These are phyloP conservation scores for Seiridium cupressi DNA, from an alignment of 2,329 filamentous ascomycete genomes.

Conservation along the genomic window DNA sequence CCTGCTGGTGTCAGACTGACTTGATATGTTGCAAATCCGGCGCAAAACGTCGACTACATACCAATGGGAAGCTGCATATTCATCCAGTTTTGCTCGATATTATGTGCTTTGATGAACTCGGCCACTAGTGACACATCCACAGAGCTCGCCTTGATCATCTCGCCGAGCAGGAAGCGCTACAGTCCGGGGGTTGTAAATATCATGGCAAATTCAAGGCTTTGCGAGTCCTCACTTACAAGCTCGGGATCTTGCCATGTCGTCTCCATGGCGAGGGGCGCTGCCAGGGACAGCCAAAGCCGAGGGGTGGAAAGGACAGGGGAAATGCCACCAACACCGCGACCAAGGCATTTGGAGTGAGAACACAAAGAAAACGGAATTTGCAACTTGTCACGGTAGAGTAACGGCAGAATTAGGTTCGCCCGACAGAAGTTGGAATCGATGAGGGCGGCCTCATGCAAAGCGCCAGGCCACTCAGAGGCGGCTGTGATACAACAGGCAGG, in stretches of 20 bases:
- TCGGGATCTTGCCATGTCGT: constrained; percentile 48
- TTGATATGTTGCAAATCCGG: neutral
- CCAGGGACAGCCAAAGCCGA: constrained; percentile 17
- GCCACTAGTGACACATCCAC: constrained; percentile 45
- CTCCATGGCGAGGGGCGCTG: constrained; percentile 34
- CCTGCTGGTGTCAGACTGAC: constrained; percentile 32
- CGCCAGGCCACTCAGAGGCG: neutral
- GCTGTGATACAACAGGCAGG: constrained; percentile 9
- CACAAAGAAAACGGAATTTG: constrained; percentile 11
- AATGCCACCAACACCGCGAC: constrained; percentile 24
- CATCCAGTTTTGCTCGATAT: constrained; percentile 43
- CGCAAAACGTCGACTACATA: constrained; percentile 24
- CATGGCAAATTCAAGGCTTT: constrained; percentile 7
- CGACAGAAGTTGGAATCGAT: neutral
- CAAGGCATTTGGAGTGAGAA: constrained; percentile 31
- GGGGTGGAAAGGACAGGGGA: constrained; percentile 23
- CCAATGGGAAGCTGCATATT: constrained; percentile 46
- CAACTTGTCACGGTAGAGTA: neutral
- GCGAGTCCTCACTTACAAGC: constrained; percentile 39
- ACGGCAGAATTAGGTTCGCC: neutral
- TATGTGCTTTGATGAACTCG: constrained; percentile 42
- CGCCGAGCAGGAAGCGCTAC: constrained; percentile 57
- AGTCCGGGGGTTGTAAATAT: constrained; percentile 16
- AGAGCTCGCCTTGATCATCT: constrained; percentile 56
- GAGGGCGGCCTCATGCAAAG: constrained; percentile 1